Evolutionary conservation across 2,329 filamentous ascomycete genomes (phyloP), one percentile per base, ranked within the genome.

Genomic region (Cyphellophora attinorum): DNA sequence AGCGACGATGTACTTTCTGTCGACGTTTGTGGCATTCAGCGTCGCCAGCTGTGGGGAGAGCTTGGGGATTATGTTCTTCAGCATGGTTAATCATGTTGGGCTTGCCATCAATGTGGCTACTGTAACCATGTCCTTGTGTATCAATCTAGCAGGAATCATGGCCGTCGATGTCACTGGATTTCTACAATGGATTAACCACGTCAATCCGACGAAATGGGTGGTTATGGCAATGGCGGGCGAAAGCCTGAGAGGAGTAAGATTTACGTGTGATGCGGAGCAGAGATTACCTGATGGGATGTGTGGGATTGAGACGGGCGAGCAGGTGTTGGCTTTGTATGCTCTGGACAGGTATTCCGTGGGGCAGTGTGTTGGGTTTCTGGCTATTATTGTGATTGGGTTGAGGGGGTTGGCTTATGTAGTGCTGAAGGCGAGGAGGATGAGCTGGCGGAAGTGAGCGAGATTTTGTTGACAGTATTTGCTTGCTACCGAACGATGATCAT

Each of bases 51-150:
- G 79, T 49, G 82, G 82, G 16, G 82, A 86, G 61, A 81, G 75
- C 34, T 51, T 86, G 1, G 81, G 82, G 1, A 85, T 88, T 51
- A 76, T 85, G 60, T 86, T 86, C 64, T 85, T 85, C 59, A 85
- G 81, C 0, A 59, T 86, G 6, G 82, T 85, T 53, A 60, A 62
- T 19, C 81, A 86, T 51, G 81, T 79, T 0, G 82, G 82, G 2
- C 86, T 86, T 53, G 79, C 81, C 0, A 74, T 86, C 39, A 85
- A 83, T 46, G 58, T 84, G 37, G 84, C 79, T 44, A 76, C 72
- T 1, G 69, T 84, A 27, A 64, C 86, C 12, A 64, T 88, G 3
- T 77, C 75, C 0, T 70, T 88, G 5, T 76, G 80, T 0, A 79
- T 79, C 47, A 71, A 76, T 50, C 81, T 86, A 68, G 72, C 72